Percentiles rank a stretch among this genome's conserved stretches.
Evolutionary conservation across 148 eudicot genomes (phyloP).

Genomic region (Persicaria maculosa): DNA sequence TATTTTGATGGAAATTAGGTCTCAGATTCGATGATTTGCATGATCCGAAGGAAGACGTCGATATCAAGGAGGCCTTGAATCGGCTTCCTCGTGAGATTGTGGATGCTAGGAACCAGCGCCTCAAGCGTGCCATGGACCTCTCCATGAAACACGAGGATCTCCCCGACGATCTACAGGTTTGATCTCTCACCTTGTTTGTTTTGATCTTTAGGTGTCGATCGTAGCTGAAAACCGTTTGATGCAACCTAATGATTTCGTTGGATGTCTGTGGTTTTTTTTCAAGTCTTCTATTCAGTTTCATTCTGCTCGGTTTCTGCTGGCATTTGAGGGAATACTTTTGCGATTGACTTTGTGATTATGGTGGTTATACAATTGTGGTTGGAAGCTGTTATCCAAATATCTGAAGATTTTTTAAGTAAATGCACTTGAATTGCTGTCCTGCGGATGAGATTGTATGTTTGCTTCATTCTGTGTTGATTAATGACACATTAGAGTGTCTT

Average conservation of each 20-base stretch:
- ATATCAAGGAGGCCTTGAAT: slow-evolving; percentile 74
- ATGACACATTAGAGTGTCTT: background rate
- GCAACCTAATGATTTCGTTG: background rate
- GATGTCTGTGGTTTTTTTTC: background rate
- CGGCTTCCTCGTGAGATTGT: slow-evolving; percentile 84
- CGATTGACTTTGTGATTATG: background rate
- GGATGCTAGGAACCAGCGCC: slow-evolving; percentile 87
- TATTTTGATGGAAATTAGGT: slow-evolving; percentile 31
- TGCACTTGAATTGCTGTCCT: background rate
- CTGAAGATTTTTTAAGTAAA: background rate
- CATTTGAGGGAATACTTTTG: background rate
- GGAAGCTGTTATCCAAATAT: background rate
- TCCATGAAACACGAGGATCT: slow-evolving; percentile 88
- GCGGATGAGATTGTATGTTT: background rate
- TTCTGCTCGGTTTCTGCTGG: background rate
- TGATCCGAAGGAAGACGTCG: slow-evolving; percentile 70
- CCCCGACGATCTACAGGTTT: slow-evolving; percentile 72
- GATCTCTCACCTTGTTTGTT: background rate
- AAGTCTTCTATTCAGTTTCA: background rate
- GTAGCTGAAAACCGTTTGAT: background rate
- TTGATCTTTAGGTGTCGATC: background rate
- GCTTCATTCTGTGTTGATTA: background rate
- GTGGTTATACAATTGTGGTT: background rate
- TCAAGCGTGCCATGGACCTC: slow-evolving; percentile 89
- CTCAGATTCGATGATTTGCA: slow-evolving; percentile 74